Base-by-base conservation (phyloP, 441 rosid genomes). In the Omphalea diandra region DNA sequence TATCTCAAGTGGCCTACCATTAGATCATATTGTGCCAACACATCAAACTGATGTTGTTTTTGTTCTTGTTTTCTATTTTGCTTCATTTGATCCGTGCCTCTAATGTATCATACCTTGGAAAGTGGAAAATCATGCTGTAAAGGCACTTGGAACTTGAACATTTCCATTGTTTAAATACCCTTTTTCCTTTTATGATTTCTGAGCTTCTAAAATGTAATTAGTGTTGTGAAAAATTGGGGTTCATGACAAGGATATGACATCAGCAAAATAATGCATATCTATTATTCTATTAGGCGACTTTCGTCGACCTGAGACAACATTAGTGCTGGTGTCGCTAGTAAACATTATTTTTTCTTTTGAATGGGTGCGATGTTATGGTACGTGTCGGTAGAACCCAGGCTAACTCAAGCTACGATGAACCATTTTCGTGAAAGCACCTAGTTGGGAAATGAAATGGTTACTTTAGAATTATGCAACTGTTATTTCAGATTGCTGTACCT, bases 281-380 rank as follows among this genome's bases (percentile, higher is more conserved):
- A 56, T 68, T 27, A 55, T 54, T 55, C 26, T 26, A 43, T 41
- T 54, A 29, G 57, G 38, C 40, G 11, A 43, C 54, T 56, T 60
- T 47, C 1, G 26, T 35, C 24, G 68, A 67, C 47, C 9, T 17
- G 49, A 60, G 54, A 27, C 70, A 63, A n/a, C n/a, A n/a, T n/a
- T n/a, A n/a, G n/a, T 70, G 73, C 55, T 68, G 12, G 63, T 35
- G 69, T 29, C 58, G 53, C 57, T 67, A 40, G 17, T 6, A 54
- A 74, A 40, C 75, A 78, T 74, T 69, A 66, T 66, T 73, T 55
- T 54, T 58, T 1, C 57, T 43, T 67, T 71, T 56, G 79, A n/a
- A 71, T 57, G 68, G n/a, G 11, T 63, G 53, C 32, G 54, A 41
- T 65, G 69, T 35, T 44, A 20, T 24, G 60, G 29, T 46, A 7